These are phyloP conservation scores for Fusarium sp. DNA, from an alignment of 2,329 filamentous ascomycete species.

Conservation along the genomic window DNA sequence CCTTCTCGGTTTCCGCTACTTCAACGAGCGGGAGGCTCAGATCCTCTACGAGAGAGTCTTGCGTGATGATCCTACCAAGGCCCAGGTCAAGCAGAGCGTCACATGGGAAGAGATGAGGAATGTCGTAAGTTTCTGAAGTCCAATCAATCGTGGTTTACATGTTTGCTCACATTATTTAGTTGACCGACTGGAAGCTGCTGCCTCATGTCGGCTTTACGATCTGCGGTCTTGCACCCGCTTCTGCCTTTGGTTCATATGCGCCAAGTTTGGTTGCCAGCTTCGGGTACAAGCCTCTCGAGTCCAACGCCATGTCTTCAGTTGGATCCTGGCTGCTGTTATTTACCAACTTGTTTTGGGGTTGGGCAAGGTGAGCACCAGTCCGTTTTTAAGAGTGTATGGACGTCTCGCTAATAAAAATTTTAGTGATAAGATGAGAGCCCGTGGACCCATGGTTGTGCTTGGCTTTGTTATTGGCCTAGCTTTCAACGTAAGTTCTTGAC, in stretches of 20 bases:
- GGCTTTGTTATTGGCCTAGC: conserved; percentile 22
- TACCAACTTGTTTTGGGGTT: conserved; percentile 48
- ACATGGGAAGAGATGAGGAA: conserved; percentile 46
- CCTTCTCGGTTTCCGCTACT: conserved; percentile 44
- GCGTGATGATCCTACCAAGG: conserved; percentile 46
- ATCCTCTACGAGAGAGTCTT: conserved; percentile 49
- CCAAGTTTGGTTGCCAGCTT: conserved; percentile 47
- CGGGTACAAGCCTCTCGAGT: conserved; percentile 45
- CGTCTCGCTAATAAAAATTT: neutral
- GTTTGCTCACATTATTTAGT: conserved; percentile 20
- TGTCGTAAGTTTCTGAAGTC: conserved; percentile 41
- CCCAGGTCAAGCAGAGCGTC: conserved; percentile 40
- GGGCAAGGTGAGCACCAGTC: conserved; percentile 4
- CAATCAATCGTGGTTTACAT: neutral
- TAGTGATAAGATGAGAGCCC: conserved; percentile 29
- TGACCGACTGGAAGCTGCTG: conserved; percentile 51
- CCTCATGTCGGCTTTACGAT: conserved; percentile 49
- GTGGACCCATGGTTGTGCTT: conserved; percentile 35
- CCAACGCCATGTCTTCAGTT: conserved; percentile 45
- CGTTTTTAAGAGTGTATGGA: too few species aligned
- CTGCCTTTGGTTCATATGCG: conserved; percentile 24
- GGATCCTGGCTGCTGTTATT: conserved; percentile 48
- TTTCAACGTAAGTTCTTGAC: neutral
- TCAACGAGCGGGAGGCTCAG: conserved; percentile 48
- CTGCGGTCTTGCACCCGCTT: conserved; percentile 44